phyloP scores from a whole-genome alignment of 768 basidiomycete species.

The Termitomyces sp. region DNA sequence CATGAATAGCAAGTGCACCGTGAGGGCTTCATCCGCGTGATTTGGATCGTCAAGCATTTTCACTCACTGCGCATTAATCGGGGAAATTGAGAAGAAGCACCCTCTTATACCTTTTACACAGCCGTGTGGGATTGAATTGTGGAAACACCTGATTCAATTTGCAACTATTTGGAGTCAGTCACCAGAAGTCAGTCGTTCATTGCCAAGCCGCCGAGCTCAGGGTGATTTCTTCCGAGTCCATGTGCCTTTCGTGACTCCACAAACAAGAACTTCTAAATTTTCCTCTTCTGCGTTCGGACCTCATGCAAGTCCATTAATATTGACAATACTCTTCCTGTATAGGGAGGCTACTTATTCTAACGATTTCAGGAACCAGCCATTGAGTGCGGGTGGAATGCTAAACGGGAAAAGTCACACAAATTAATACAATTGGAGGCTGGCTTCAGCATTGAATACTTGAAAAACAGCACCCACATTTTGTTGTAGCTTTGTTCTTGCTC shows the following conservation, averaged over 20 bases:
- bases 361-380: neutral
- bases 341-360: neutral
- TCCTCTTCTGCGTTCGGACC: neutral
- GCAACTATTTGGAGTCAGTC: neutral
- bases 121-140: neutral
- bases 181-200: neutral
- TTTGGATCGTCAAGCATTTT: no score
- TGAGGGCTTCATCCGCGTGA: no score
- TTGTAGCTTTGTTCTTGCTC: neutral
- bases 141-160: neutral
- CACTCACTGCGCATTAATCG: neutral
- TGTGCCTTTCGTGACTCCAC: neutral
- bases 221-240: neutral
- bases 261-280: neutral
- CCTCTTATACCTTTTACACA: neutral
- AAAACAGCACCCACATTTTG: neutral
- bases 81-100: neutral
- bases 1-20: no score
- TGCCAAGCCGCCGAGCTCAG: constrained; percentile 3
- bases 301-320: no score
- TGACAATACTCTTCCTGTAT: neutral
- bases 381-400: no score
- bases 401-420: no score
- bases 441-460: neutral
- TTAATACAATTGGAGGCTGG: neutral